Percentiles rank a stretch among this genome's conserved stretches.
These are phyloP conservation scores for Plasmodium gaboni DNA, from an alignment of 169 alveolate genomes.

Conservation along the genomic window DNA sequence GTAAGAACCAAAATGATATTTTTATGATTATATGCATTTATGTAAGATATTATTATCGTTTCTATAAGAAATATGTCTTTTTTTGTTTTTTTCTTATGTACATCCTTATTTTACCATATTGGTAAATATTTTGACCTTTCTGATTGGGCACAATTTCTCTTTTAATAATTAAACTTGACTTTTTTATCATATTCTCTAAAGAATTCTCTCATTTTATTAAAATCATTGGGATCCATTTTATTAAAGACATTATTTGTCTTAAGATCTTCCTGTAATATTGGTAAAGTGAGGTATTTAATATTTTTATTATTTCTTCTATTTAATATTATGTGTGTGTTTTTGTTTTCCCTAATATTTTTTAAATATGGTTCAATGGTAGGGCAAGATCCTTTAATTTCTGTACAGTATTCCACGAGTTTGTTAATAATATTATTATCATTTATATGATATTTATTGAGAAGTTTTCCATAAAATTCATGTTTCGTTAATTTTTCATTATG, in stretches of 20 bases:
- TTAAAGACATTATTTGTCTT: slow-evolving; percentile 35
- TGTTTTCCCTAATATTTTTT: slow-evolving; percentile 67
- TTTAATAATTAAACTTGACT: slow-evolving; percentile 13
- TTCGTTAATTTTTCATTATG: slow-evolving; percentile 50
- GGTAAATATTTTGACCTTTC: not conserved
- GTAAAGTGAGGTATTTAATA: slow-evolving; percentile 50
- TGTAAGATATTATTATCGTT: too few species aligned
- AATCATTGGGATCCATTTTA: slow-evolving; percentile 51
- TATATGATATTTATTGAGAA: slow-evolving; percentile 65
- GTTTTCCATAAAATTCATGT: slow-evolving; percentile 65
- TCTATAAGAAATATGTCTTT: too few species aligned
- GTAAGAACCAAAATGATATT: too few species aligned
- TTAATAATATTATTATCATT: slow-evolving; percentile 60
- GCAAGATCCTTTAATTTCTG: slow-evolving; percentile 34
- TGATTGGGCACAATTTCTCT: not conserved
- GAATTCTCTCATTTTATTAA: slow-evolving; percentile 54
- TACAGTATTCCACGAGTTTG: slow-evolving; percentile 48
- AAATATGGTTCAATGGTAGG: slow-evolving; percentile 49
- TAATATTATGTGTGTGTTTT: slow-evolving; percentile 59
- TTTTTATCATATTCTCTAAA: slow-evolving; percentile 66
- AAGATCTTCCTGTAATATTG: slow-evolving; percentile 65
- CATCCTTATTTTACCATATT: not conserved
- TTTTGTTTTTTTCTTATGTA: not conserved
- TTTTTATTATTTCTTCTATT: slow-evolving; percentile 60
- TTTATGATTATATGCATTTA: too few species aligned